Conservation (phyloP, 129 eudicot species). For the Lactuca saligna region DNA sequence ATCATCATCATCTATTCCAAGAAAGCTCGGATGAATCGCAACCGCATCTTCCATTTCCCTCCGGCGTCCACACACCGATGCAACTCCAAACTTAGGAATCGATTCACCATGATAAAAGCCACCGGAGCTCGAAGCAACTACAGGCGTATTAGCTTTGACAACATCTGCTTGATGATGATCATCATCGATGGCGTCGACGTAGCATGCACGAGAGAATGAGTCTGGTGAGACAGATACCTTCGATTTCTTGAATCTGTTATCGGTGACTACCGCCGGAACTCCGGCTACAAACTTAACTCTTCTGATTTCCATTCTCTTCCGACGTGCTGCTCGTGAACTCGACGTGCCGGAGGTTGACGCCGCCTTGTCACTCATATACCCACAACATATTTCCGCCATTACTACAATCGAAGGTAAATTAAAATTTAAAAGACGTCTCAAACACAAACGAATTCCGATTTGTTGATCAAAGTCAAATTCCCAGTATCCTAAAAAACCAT, state of each 20-base stretch:
- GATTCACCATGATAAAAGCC: neutral
- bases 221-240: slow-evolving; percentile 15
- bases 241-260: slow-evolving; percentile 23
- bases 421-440: neutral
- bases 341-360: slow-evolving; percentile 8
- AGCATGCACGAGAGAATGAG: slow-evolving; percentile 3
- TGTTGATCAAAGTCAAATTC: neutral
- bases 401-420: neutral
- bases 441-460: neutral
- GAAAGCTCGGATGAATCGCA: slow-evolving; percentile 40
- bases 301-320: slow-evolving; percentile 38
- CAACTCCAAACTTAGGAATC: slow-evolving; percentile 36
- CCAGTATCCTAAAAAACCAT: neutral
- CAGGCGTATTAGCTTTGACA: neutral
- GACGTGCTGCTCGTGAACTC: slow-evolving; percentile 32
- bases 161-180: neutral
- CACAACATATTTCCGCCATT: slow-evolving; percentile 40
- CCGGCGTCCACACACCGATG: slow-evolving; percentile 56
- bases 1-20: neutral
- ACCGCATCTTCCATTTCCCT: slow-evolving; percentile 61
- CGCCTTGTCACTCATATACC: slow-evolving; percentile 14
- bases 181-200: neutral
- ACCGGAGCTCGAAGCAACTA: neutral
- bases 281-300: slow-evolving; percentile 15
- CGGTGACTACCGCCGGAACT: slow-evolving; percentile 7